Percentiles rank a stretch among this genome's conserved stretches.
These are phyloP conservation scores for Pythium phragmitis DNA, from an alignment of 352 stramenopile genomes.

Conservation along the genomic window DNA sequence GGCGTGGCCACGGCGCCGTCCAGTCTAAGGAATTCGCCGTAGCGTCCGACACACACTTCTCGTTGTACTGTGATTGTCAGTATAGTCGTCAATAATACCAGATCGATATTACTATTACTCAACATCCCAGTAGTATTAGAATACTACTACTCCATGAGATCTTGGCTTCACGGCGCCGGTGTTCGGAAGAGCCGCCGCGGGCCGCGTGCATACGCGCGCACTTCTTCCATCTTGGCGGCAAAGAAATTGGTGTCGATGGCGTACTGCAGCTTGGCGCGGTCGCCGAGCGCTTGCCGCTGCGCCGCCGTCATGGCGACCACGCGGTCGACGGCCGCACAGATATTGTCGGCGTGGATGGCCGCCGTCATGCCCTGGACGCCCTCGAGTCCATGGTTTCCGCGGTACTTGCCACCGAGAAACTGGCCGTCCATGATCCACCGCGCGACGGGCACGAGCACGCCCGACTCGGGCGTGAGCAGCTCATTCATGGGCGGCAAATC, in stretches of 20 bases:
- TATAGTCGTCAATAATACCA: neutral
- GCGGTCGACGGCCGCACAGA: constrained; percentile 47
- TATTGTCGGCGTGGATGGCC: constrained; percentile 35
- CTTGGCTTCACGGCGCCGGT: neutral
- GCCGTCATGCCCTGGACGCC: constrained; percentile 46
- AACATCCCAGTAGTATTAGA: neutral
- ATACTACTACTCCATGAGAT: no score
- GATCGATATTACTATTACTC: neutral
- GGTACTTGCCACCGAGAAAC: constrained; percentile 46
- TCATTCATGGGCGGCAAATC: constrained; percentile 68
- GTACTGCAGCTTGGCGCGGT: constrained; percentile 50
- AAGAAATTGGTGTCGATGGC: constrained; percentile 71
- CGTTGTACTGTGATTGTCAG: neutral
- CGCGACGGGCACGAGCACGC: constrained; percentile 43
- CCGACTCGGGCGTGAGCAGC: constrained; percentile 43
- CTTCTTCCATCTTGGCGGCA: constrained; percentile 48
- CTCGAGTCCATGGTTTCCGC: constrained; percentile 24
- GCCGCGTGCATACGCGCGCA: constrained; percentile 3
- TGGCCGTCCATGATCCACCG: constrained; percentile 35
- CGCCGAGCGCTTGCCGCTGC: constrained; percentile 10
- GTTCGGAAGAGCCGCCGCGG: constrained; percentile 20
- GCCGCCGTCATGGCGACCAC: constrained; percentile 36
- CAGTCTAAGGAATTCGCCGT: constrained; percentile 10
- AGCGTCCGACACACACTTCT: neutral
- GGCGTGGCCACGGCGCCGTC: constrained; percentile 12